A percentile compares a stretch with the other conserved stretches of the same genome.
Conservation (phyloP, 345 rosid genomes). For the Citrus inodora region DNA sequence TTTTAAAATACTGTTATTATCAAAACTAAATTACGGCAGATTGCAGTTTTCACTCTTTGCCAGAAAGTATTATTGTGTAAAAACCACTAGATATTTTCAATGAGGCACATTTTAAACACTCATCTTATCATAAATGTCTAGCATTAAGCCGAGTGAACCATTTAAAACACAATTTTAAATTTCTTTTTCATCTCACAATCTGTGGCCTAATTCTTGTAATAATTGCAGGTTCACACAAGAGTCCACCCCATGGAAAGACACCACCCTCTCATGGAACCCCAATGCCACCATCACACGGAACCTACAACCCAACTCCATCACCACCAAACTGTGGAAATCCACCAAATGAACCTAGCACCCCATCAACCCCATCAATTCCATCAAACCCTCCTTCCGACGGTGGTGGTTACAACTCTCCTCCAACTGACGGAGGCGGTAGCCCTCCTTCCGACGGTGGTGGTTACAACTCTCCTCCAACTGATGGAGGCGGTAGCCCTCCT, state of each 20-base stretch:
- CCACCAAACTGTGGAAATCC: slow-evolving; percentile 38
- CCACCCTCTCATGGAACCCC: slow-evolving; percentile 27
- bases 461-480: slow-evolving; percentile 40
- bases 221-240: slow-evolving; percentile 41
- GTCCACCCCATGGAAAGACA: background rate
- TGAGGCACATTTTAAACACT: background rate
- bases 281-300: slow-evolving; percentile 40
- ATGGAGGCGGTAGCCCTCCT: slow-evolving; percentile 6
- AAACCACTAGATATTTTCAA: background rate
- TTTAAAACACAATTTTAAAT: background rate
- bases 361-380: slow-evolving; percentile 38
- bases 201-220: background rate
- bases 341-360: slow-evolving; percentile 32
- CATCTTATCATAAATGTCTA: background rate
- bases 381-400: slow-evolving; percentile 52
- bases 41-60: background rate
- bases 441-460: no score
- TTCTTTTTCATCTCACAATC: background rate
- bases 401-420: slow-evolving; percentile 49
- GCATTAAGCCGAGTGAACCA: background rate
- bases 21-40: background rate
- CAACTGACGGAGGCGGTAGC: slow-evolving; percentile 24
- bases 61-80: background rate
- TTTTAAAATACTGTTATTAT: background rate
- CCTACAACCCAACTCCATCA: slow-evolving; percentile 39